phyloP scores from a whole-genome alignment of 805 yeast genomes.

The Ogataea dorogensis region DNA sequence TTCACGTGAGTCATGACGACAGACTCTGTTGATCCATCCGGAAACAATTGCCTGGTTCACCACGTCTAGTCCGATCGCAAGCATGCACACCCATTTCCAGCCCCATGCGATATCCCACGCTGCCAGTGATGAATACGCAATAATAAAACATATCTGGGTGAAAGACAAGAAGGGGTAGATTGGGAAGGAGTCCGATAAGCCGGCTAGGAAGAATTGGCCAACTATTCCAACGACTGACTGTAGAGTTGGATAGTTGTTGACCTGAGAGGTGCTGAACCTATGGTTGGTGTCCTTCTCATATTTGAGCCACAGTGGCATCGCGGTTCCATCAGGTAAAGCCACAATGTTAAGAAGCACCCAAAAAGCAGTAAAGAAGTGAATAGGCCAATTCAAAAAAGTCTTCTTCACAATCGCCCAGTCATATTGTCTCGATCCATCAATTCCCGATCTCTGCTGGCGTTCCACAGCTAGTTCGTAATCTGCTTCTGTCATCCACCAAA shows the following conservation, averaged over 20 bases:
- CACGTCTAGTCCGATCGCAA: slow-evolving; percentile 35
- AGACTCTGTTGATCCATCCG: slow-evolving; percentile 40
- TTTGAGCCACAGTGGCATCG: slow-evolving; percentile 40
- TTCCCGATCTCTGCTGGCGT: slow-evolving; percentile 40
- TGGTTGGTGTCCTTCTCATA: slow-evolving; percentile 25
- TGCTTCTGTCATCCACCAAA: slow-evolving; percentile 28
- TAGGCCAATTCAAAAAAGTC: slow-evolving; percentile 53
- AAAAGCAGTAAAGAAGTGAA: slow-evolving; percentile 51
- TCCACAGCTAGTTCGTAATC: slow-evolving; percentile 38
- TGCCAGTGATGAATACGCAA: slow-evolving; percentile 38
- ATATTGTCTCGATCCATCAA: slow-evolving; percentile 30
- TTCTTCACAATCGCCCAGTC: slow-evolving; percentile 42
- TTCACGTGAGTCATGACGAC: slow-evolving; percentile 56
- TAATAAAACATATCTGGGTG: slow-evolving; percentile 34
- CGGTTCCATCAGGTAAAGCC: slow-evolving; percentile 41
- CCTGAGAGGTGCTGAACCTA: slow-evolving; percentile 34
- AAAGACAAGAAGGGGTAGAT: slow-evolving; percentile 37
- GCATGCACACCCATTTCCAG: slow-evolving; percentile 40
- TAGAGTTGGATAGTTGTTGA: slow-evolving; percentile 41
- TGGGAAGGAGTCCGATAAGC: slow-evolving; percentile 37
- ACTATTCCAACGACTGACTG: slow-evolving; percentile 42
- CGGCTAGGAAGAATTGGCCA: slow-evolving; percentile 39
- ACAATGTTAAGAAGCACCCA: slow-evolving; percentile 45
- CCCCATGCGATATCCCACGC: slow-evolving; percentile 43
- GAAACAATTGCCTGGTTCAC: slow-evolving; percentile 41